These are phyloP conservation scores for Xylaria sp. DNA, from an alignment of 2,329 filamentous ascomycete species.

Conservation along the genomic window DNA sequence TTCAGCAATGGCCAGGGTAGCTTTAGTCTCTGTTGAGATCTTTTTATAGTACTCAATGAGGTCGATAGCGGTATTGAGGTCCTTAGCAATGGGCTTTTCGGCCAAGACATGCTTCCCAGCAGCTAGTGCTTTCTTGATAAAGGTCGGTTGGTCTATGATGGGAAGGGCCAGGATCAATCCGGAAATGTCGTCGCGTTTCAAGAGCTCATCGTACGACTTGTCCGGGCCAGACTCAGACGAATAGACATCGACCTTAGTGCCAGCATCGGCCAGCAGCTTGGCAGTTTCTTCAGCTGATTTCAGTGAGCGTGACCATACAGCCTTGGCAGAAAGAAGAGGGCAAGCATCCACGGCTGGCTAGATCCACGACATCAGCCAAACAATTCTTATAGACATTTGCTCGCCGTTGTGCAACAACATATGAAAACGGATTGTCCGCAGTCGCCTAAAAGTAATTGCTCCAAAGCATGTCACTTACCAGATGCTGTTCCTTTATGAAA, in stretches of 20 bases:
- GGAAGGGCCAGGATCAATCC: slow-evolving; percentile 62
- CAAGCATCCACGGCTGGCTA: slow-evolving; percentile 62
- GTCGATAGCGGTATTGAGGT: slow-evolving; percentile 57
- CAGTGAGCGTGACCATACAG: slow-evolving; percentile 65
- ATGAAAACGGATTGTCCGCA: neutral
- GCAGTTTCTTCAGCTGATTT: slow-evolving; percentile 57
- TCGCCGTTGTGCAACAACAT: neutral
- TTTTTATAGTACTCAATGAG: slow-evolving; percentile 54
- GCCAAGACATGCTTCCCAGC: slow-evolving; percentile 76
- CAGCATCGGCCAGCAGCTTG: slow-evolving; percentile 45
- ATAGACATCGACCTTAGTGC: slow-evolving; percentile 44
- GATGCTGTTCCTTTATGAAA: slow-evolving; percentile 64
- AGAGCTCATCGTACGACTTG: slow-evolving; percentile 55
- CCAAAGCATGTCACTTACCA: slow-evolving; percentile 49
- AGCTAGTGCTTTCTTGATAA: slow-evolving; percentile 66
- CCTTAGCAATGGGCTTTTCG: slow-evolving; percentile 74
- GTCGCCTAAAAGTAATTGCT: neutral
- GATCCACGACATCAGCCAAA: slow-evolving; percentile 34
- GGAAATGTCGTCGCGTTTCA: slow-evolving; percentile 57
- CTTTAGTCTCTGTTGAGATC: slow-evolving; percentile 44
- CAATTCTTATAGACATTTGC: slow-evolving; percentile 9
- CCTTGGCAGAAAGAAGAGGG: slow-evolving; percentile 59
- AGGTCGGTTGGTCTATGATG: slow-evolving; percentile 67
- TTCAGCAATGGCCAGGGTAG: slow-evolving; percentile 72
- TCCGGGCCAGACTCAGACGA: slow-evolving; percentile 47